Evolutionary conservation across 2,329 filamentous ascomycete species (phyloP).

Genomic region (Escovopsis weberi): DNA sequence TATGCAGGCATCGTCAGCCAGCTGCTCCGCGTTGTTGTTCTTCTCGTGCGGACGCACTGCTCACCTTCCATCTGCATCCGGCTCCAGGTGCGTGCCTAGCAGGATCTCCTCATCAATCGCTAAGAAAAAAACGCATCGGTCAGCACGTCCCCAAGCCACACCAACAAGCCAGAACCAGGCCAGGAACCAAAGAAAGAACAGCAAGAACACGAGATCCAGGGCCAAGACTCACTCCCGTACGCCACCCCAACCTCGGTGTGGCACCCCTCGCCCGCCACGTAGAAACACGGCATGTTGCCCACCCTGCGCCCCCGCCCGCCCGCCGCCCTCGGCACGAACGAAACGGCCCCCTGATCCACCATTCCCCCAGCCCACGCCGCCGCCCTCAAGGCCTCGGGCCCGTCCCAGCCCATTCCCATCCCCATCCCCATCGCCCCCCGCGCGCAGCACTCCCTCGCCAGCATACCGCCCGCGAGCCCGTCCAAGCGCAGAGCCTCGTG

Average conservation of each 20-base stretch:
- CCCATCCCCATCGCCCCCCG: conserved; percentile 10
- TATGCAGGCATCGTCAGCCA: not conserved
- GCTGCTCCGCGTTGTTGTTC: no score
- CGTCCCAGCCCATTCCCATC: no score
- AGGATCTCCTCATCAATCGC: conserved; percentile 21
- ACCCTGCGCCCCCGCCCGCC: conserved; percentile 7
- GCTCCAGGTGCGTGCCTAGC: conserved; percentile 27
- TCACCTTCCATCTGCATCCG: conserved; percentile 28
- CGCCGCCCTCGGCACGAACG: conserved; percentile 18
- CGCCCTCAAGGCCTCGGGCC: no score
- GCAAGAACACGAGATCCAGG: no score
- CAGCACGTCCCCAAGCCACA: not conserved
- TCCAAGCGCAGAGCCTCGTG: conserved; percentile 22
- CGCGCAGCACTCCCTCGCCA: conserved; percentile 16
- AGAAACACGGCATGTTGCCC: conserved; percentile 25
- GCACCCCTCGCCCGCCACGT: conserved; percentile 23
- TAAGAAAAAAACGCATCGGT: conserved; percentile 6
- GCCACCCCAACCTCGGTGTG: conserved; percentile 26
- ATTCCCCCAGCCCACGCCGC: conserved; percentile 25
- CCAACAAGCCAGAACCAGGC: not conserved
- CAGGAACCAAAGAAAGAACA: no score
- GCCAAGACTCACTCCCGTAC: conserved; percentile 28
- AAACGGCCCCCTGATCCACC: conserved; percentile 25
- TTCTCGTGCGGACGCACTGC: conserved; percentile 2
- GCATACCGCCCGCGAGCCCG: conserved; percentile 14